Percentiles rank a stretch among this genome's conserved stretches.
phyloP scores from a whole-genome alignment of 331 rosid species.

The Quercus phellos region DNA sequence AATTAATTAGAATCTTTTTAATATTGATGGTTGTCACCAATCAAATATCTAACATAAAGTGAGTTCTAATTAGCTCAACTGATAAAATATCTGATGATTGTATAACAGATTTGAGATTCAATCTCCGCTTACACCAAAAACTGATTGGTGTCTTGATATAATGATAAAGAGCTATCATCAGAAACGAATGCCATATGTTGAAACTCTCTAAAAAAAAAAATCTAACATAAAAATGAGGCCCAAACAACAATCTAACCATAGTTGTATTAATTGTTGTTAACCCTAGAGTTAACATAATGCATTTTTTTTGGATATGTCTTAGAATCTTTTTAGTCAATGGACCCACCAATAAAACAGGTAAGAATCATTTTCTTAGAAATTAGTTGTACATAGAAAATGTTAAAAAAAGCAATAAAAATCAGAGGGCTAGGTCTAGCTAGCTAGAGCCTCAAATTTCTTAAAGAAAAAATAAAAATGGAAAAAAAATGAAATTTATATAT shows the following conservation, averaged over 20 bases:
- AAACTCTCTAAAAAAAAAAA: no score
- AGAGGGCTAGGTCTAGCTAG: no score
- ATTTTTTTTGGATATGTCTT: neutral
- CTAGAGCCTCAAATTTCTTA: no score
- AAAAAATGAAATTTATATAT: no score
- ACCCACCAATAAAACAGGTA: constrained; percentile 26
- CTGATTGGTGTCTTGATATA: accelerated
- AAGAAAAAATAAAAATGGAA: no score
- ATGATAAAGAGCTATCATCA: accelerated
- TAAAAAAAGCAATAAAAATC: neutral
- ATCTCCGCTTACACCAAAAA: accelerated
- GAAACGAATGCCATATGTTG: accelerated
- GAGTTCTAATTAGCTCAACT: accelerated
- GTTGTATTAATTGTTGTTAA: neutral
- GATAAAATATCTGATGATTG: no score
- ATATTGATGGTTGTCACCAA: neutral
- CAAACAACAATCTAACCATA: constrained; percentile 2
- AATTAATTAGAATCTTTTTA: no score
- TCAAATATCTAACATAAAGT: neutral
- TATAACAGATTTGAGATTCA: no score
- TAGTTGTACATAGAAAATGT: constrained; percentile 26
- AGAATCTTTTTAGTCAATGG: constrained; percentile 28
- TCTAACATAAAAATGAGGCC: neutral
- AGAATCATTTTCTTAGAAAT: constrained; percentile 33
- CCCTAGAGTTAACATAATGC: constrained; percentile 10